Evolutionary conservation across 1,284 basidiomycete genomes (phyloP), one percentile per base, ranked within the genome.

Genomic region (Marasmius tenuissimus): DNA sequence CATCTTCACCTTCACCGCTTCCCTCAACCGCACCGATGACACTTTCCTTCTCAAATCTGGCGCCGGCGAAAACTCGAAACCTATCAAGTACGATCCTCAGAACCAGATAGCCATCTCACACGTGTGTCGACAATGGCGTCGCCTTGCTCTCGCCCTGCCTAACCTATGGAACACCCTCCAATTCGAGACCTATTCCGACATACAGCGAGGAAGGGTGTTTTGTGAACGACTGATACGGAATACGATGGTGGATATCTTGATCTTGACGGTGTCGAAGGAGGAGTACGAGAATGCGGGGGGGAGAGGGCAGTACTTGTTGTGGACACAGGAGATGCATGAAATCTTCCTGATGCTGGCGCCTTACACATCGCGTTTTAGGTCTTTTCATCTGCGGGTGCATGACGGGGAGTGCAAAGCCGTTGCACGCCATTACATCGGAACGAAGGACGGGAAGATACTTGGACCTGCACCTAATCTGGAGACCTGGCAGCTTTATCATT

Each of bases 401-500:
- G 82, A 85, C 68, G 80, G 83, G 63, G 72, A 75, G 20, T 85
- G 84, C 72, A 87, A 87, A 71, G 71, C 72, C 47, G 72, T 73
- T 52, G 85, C 85, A 1, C 79, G 85, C 50, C 70, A 76, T 16
- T 75, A 78, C 65, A 75, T 86, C 35, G 76, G 76, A 61, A 75
- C 71, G 10, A 16, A 54, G 18, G n/a, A 35, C 52, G 52, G 37
- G 34, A 38, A 54, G 5, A 12, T 18, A 9, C 84, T 83, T 66
- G 81, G 80, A 5, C 73, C 80, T 42, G 85, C 83, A 0, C 81
- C 81, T 37, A 70, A 71, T 54, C 80, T 88, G 58, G 78, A 84
- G 69, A 83, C 81, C 5, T 77, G 87, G 48, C 84, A 87, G 71
- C 76, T 88, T 9, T 88, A 86, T 72, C 86, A 87, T 70, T 85